Evolutionary conservation across 257 asterid species (phyloP).

Genomic region (Orobanche coerulescens): DNA sequence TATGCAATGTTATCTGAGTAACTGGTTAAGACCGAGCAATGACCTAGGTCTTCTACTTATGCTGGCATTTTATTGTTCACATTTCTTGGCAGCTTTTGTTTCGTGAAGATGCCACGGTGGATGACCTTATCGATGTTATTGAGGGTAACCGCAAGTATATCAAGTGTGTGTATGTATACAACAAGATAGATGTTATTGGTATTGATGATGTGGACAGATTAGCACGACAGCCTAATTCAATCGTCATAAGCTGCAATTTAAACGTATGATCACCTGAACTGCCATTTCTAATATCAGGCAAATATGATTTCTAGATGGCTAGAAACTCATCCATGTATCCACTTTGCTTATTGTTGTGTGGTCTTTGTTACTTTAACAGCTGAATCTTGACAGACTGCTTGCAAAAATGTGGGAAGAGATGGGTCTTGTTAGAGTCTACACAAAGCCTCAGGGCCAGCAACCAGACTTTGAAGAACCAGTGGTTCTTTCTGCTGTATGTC

Average conservation of each 20-base stretch:
- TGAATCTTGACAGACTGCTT: slow-evolving; percentile 77
- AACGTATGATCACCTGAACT: slow-evolving; percentile 37
- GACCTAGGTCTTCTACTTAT: neutral
- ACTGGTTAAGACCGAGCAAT: neutral
- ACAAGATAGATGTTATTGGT: slow-evolving; percentile 96
- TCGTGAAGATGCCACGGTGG: slow-evolving; percentile 99
- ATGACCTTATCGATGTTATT: slow-evolving; percentile 92
- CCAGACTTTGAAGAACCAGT: slow-evolving; percentile 96
- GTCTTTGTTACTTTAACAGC: slow-evolving; percentile 42
- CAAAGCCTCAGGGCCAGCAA: slow-evolving; percentile 99
- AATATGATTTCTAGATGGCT: neutral
- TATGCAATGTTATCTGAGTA: neutral
- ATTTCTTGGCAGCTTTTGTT: slow-evolving; percentile 53
- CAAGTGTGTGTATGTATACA: slow-evolving; percentile 91
- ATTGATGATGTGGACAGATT: slow-evolving; percentile 95
- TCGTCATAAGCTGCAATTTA: slow-evolving; percentile 90
- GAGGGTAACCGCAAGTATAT: slow-evolving; percentile 98
- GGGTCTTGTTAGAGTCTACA: slow-evolving; percentile 89
- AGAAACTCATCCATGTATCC: neutral
- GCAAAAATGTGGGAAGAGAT: slow-evolving; percentile 86
- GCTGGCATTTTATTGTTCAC: slow-evolving; percentile 15
- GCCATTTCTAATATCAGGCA: neutral
- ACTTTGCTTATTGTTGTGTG: neutral
- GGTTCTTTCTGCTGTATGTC: slow-evolving; percentile 86
- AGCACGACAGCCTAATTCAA: slow-evolving; percentile 86